Evolutionary conservation across 2,329 filamentous ascomycete genomes (phyloP), one percentile per base, ranked within the genome.

Genomic region (Colletotrichum chlorophyti): DNA sequence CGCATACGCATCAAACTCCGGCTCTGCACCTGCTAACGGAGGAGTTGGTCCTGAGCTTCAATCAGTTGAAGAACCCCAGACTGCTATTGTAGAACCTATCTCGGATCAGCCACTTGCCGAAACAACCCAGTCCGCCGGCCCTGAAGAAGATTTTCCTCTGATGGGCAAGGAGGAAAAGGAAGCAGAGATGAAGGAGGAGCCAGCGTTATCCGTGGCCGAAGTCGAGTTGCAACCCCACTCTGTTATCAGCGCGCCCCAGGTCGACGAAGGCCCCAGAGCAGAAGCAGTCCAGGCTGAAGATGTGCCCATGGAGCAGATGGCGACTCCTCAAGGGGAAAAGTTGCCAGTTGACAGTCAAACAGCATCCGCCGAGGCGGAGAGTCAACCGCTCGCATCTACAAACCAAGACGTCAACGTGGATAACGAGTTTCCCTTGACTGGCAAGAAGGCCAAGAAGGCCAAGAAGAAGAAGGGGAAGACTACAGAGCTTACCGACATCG

Each of bases 111-210:
- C 6, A n/a, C n/a, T n/a, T n/a, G 9, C 6, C 3, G 15, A 14
- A 17, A 6, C 11, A 12, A 21, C 29, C 9, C 24, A 43, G 15
- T 41, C 43, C 12, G n/a, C 53, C 11, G 59, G 64, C 38, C 60
- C 63, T 23, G 64, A 67, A 27, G 63, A 66, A 7, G 57, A 50
- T n/a, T 24, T 50, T 17, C 32, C 61, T n/a, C 19, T 21, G 32
- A 47, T 43, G 2, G 49, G 40, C 23, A 61, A 58, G 10, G 62
- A 60, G 29, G 15, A 29, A 3, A 53, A 63, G 37, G 54, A 61
- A 23, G 32, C 40, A 3, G 45, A 60, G 31, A 49, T 52, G 24
- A 54, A 52, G 51, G 40, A 53, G 47, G 42, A 29, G 5, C 26
- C n/a, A n/a, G n/a, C n/a, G n/a, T n/a, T n/a, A n/a, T n/a, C n/a